A percentile compares a stretch with the other conserved stretches of the same genome.
Conservation (phyloP, 768 basidiomycete species). For the Mycena haematopus region DNA sequence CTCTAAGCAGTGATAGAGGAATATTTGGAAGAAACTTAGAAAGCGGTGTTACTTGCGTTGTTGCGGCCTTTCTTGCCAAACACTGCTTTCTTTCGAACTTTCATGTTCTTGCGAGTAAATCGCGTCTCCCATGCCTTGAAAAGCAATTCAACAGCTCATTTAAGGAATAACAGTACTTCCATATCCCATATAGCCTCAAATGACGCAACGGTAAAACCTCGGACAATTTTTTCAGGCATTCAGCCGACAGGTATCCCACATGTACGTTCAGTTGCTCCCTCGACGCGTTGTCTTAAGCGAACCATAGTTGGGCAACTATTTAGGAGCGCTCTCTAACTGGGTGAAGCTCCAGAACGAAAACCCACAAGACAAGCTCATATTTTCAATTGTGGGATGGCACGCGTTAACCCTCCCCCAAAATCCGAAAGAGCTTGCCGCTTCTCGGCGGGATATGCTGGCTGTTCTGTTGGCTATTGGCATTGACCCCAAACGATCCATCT, state of each 20-base stretch:
- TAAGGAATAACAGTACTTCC: neutral
- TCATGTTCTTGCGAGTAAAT: conserved; percentile 17
- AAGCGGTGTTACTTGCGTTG: conserved; percentile 12
- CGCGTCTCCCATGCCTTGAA: conserved; percentile 7
- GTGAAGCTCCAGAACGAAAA: conserved; percentile 73
- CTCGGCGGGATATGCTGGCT: conserved; percentile 81
- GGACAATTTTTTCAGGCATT: conserved; percentile 86
- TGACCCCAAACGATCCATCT: conserved; percentile 70
- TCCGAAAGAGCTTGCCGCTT: conserved; percentile 61
- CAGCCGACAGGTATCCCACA: conserved; percentile 94
- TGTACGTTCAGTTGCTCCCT: conserved; percentile 50
- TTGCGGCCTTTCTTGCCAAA: neutral
- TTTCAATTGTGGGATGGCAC: conserved; percentile 93
- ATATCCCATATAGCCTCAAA: neutral
- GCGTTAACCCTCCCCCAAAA: conserved; percentile 93
- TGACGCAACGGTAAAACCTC: conserved; percentile 18
- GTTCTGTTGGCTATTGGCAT: conserved; percentile 86
- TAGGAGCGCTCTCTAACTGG: conserved; percentile 93
- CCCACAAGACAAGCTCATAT: conserved; percentile 70
- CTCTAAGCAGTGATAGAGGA: too few species aligned
- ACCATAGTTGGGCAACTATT: conserved; percentile 88
- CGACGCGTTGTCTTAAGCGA: conserved; percentile 15
- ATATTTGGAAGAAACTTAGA: neutral
- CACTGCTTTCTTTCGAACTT: neutral
- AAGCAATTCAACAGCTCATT: neutral